Base-by-base conservation (phyloP, 805 yeast species). In the Cyberlindnera mississippiensis region DNA sequence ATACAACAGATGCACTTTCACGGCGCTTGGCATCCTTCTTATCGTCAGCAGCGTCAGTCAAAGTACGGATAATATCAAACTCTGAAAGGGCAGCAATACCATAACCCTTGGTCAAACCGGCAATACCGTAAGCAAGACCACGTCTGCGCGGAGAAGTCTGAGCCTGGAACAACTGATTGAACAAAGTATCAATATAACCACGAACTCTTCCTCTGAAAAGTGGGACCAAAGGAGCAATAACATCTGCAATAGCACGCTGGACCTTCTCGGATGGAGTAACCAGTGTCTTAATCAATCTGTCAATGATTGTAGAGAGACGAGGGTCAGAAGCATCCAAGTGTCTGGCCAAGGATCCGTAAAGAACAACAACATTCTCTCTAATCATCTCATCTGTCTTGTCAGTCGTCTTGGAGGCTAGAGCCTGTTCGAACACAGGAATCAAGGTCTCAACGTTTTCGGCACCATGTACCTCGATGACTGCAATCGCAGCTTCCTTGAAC, bases 101-200 rank as follows among this genome's bases (percentile, higher is more conserved):
- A 17, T 79, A 75, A 44, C 99, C 99, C 57, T 86, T 83, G 3
- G 85, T 91, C 34, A 93, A 64, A 49, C 99, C 99, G 17, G 98
- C 85, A 53, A 93, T 75, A 62, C 98, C 99, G 66, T 86, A 89
- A 1, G 98, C 98, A 2, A 96, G 91, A 57, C 98, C 99, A 50
- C 91, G 76, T 59, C 96, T 75, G 5, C 66, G 63, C 5, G 72
- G 61, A 33, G 64, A 62, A 2, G 65, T 51, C 26, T 67, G 66
- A 2, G 78, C 79, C 8, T 64, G 60, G 56, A 85, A 78, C 19
- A 90, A 66, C 50, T 75, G 78, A 6, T 68, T 75, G 56, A 85
- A 74, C 37, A 89, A 66, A 4, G 56, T 51, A 28, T 81, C 84
- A 43, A 86, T 64, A 50, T 83, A 78, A 1, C 63, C 61, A 20